Conservation (phyloP, 73 alveolate genomes). For the Tetrahymena elliotti region DNA sequence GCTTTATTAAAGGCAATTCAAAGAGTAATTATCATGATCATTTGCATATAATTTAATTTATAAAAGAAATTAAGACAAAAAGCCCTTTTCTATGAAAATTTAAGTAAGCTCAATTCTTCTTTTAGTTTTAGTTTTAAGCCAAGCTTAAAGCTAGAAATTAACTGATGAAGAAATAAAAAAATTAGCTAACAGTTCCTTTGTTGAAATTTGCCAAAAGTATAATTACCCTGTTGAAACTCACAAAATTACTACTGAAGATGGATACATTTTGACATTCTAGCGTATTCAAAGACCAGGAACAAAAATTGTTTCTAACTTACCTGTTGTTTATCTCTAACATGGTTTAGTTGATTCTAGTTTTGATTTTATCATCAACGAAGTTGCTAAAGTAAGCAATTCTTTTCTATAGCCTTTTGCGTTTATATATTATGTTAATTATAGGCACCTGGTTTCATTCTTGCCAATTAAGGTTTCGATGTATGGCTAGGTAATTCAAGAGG, state of each 20-base stretch:
- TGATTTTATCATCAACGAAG: constrained; percentile 68
- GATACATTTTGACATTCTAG: constrained; percentile 63
- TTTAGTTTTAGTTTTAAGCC: background rate
- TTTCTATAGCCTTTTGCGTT: no score
- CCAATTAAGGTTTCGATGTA: constrained; percentile 76
- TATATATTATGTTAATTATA: background rate
- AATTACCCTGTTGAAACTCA: constrained; percentile 72
- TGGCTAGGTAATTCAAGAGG: constrained; percentile 90
- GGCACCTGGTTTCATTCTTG: constrained; percentile 73
- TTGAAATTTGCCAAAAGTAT: constrained; percentile 9
- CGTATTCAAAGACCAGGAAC: constrained; percentile 72
- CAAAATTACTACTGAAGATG: constrained; percentile 82
- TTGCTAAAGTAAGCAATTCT: constrained; percentile 4
- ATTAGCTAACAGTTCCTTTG: background rate
- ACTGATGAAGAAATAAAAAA: background rate
- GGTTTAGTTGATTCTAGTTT: constrained; percentile 82
- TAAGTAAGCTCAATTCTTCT: background rate
- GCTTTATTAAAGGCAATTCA: no score
- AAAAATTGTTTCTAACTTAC: constrained; percentile 45
- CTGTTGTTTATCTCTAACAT: constrained; percentile 83
- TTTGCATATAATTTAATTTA: no score
- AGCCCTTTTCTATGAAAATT: background rate
- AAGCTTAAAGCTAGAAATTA: background rate
- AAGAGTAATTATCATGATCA: no score
- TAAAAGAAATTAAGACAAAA: background rate